Percentiles rank a stretch among this genome's conserved stretches.
phyloP scores from a whole-genome alignment of 768 basidiomycete genomes.

The Hemileccinum impolitum region DNA sequence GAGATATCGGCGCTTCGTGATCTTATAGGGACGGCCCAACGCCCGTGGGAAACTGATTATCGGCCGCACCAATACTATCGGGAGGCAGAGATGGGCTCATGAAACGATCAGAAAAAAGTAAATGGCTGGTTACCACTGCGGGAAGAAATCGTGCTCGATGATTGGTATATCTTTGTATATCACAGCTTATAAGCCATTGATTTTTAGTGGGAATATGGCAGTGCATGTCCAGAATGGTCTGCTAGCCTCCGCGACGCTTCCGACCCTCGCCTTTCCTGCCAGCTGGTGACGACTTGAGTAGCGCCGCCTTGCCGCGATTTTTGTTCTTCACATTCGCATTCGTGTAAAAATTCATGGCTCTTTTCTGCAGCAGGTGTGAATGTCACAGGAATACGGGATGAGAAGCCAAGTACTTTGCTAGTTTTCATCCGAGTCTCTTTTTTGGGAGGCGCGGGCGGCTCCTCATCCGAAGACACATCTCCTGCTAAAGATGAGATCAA shows the following conservation, averaged over 20 bases:
- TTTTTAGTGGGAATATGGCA: slow-evolving; percentile 10
- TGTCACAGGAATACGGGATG: not conserved
- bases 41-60: slow-evolving; percentile 38
- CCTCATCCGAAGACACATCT: slow-evolving; percentile 33
- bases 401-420: slow-evolving; percentile 61
- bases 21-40: slow-evolving; percentile 23
- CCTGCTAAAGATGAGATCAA: slow-evolving; percentile 22
- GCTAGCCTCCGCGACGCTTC: slow-evolving; percentile 32
- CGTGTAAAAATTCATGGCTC: slow-evolving; percentile 86
- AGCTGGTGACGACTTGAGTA: slow-evolving; percentile 54
- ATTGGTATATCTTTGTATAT: slow-evolving; percentile 13
- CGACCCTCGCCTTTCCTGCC: slow-evolving; percentile 48
- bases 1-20: not conserved
- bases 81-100: slow-evolving; percentile 3
- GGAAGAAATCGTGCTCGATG: slow-evolving; percentile 2
- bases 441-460: slow-evolving; percentile 30
- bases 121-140: not conserved
- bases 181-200: slow-evolving; percentile 4
- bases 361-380: slow-evolving; percentile 53
- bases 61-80: slow-evolving; percentile 16
- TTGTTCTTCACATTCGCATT: slow-evolving; percentile 86
- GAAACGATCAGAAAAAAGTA: slow-evolving; percentile 6
- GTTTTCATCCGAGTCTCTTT: slow-evolving; percentile 89
- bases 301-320: slow-evolving; percentile 60
- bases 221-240: slow-evolving; percentile 7